Conservation (phyloP, 2,329 filamentous ascomycete genomes). For the Cercospora sp. region DNA sequence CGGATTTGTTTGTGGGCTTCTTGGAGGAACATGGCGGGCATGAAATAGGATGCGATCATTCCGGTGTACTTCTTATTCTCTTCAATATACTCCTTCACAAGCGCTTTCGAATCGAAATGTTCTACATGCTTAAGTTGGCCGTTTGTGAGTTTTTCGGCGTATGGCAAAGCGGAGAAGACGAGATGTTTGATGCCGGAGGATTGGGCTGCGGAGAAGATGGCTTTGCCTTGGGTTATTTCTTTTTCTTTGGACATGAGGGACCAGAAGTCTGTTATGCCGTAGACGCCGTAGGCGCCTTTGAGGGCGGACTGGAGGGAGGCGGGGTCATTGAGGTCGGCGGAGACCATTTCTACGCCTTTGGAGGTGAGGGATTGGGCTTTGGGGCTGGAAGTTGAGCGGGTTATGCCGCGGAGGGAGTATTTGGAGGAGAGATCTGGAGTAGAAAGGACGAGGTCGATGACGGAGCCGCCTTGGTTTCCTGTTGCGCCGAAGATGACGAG, state of each 20-base stretch:
- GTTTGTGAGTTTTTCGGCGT: conserved; percentile 34
- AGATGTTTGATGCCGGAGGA: conserved; percentile 40
- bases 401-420: conserved; percentile 58
- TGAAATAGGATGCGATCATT: conserved; percentile 32
- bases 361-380: conserved; percentile 48
- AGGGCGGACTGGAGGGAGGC: conserved; percentile 49
- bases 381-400: conserved; percentile 50
- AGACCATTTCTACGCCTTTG: conserved; percentile 54
- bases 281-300: conserved; percentile 52
- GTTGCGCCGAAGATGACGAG: conserved; percentile 61
- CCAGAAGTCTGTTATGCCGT: conserved; percentile 56
- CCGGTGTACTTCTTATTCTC: conserved; percentile 26
- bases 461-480: conserved; percentile 60
- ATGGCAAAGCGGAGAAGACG: conserved; percentile 41
- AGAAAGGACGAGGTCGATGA: conserved; percentile 49
- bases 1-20: conserved; percentile 27
- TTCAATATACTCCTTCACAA: conserved; percentile 39
- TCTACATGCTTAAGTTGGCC: conserved; percentile 37
- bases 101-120: conserved; percentile 44
- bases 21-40: conserved; percentile 32
- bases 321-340: conserved; percentile 55
- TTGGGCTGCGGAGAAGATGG: conserved; percentile 38
- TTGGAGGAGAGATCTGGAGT: conserved; percentile 48
- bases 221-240: conserved; percentile 39
- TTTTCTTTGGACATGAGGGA: conserved; percentile 38